These are phyloP conservation scores for Bretziella fagacearum DNA, from an alignment of 2,329 filamentous ascomycete genomes.

Conservation along the genomic window DNA sequence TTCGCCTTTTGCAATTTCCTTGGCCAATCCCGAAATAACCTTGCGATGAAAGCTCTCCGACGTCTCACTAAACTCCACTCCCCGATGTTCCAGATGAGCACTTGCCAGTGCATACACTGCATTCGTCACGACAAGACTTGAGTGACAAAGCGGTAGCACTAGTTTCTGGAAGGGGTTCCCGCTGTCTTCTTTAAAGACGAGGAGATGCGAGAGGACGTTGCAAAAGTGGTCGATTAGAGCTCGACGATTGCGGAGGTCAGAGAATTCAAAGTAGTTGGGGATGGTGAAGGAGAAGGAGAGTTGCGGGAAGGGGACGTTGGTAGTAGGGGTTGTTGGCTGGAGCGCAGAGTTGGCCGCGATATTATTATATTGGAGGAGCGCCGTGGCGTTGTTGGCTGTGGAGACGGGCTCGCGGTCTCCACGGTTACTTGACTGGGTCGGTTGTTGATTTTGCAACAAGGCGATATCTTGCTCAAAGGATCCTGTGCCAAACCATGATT, in stretches of 20 bases:
- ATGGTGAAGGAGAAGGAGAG: conserved; percentile 30
- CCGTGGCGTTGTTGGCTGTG: background rate
- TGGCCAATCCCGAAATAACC: conserved; percentile 36
- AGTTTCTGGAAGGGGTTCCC: conserved; percentile 47
- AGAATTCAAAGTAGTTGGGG: conserved; percentile 41
- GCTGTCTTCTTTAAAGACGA: conserved; percentile 45
- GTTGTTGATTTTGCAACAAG: too few relatives aligned
- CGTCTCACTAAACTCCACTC: conserved; percentile 34
- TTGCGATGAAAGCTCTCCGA: conserved; percentile 43
- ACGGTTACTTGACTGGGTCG: too few relatives aligned
- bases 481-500: too few relatives aligned
- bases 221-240: conserved; percentile 45
- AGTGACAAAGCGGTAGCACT: conserved; percentile 40
- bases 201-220: conserved; percentile 46
- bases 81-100: conserved; percentile 60
- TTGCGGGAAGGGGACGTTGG: background rate
- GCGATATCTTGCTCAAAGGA: too few relatives aligned
- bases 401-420: too few relatives aligned
- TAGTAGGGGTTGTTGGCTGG: background rate
- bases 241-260: conserved; percentile 35
- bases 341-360: background rate
- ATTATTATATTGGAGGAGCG: too few relatives aligned
- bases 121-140: conserved; percentile 49
- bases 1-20: conserved; percentile 36
- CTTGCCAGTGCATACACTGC: conserved; percentile 71